Evolutionary conservation across 2,329 filamentous ascomycete genomes (phyloP).

Genomic region (Hymenoscyphus albidus): DNA sequence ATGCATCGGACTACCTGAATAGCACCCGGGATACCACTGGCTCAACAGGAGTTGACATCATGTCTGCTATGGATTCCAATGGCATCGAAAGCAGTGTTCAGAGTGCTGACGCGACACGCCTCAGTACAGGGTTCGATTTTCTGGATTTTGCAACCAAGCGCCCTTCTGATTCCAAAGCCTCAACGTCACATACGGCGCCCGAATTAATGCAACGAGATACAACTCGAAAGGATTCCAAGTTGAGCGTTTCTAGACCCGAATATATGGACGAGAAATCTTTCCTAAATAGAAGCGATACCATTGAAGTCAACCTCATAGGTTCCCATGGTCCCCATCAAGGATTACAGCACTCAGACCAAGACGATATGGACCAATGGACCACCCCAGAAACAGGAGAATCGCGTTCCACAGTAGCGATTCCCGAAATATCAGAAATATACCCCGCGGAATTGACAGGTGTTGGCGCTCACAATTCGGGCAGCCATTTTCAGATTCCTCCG

Average conservation of each 20-base stretch:
- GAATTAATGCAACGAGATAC: background rate
- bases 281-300: background rate
- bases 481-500: constrained; percentile 18
- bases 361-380: constrained; percentile 10
- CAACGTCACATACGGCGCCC: background rate
- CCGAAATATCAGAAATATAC: constrained; percentile 10
- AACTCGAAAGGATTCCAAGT: constrained; percentile 1
- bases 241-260: background rate
- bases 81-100: background rate
- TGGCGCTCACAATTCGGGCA: constrained; percentile 20
- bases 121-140: constrained; percentile 1
- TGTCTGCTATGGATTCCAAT: background rate
- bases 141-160: background rate
- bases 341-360: constrained; percentile 12
- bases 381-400: constrained; percentile 17
- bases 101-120: background rate
- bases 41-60: constrained; percentile 2
- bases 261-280: constrained; percentile 2
- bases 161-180: background rate
- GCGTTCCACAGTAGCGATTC: constrained; percentile 26
- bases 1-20: constrained; percentile 1
- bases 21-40: background rate
- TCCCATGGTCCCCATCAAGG: background rate
- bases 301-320: background rate
- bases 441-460: constrained; percentile 26